Evolutionary conservation across 108 stramenopile genomes (phyloP).

Genomic region (Chaetoceros muelleri): DNA sequence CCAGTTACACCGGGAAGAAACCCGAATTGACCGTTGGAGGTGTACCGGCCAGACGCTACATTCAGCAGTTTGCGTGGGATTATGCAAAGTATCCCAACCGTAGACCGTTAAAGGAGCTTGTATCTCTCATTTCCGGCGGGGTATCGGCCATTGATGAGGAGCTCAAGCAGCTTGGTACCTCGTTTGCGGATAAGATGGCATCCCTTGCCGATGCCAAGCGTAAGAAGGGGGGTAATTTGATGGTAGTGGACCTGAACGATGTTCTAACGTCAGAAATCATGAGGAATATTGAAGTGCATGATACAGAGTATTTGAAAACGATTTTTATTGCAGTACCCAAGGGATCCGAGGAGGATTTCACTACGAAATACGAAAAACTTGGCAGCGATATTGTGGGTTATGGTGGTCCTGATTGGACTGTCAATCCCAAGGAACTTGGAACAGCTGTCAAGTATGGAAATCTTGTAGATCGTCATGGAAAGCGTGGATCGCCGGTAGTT

Average conservation of each 20-base stretch:
- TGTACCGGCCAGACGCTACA: constrained; percentile 69
- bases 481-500: constrained; percentile 89
- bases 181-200: constrained; percentile 73
- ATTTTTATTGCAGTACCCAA: constrained; percentile 81
- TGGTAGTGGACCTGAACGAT: constrained; percentile 78
- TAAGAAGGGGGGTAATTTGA: constrained; percentile 68
- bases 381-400: constrained; percentile 76
- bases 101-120: constrained; percentile 79
- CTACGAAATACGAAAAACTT: constrained; percentile 44
- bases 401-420: constrained; percentile 85
- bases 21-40: constrained; percentile 75
- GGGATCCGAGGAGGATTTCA: constrained; percentile 48
- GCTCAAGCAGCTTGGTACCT: constrained; percentile 69
- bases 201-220: constrained; percentile 67
- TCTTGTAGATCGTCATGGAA: constrained; percentile 63
- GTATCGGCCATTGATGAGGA: constrained; percentile 84
- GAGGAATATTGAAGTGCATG: constrained; percentile 52
- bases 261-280: constrained; percentile 67
- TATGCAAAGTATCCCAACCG: constrained; percentile 88
- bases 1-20: constrained; percentile 37
- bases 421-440: constrained; percentile 51
- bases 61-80: constrained; percentile 92
- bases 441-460: constrained; percentile 58
- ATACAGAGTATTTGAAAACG: constrained; percentile 86
- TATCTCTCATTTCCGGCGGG: constrained; percentile 62